Percentiles rank a stretch among this genome's conserved stretches.
Evolutionary conservation across 768 basidiomycete species (phyloP).

Genomic region (Boletus bicolor): DNA sequence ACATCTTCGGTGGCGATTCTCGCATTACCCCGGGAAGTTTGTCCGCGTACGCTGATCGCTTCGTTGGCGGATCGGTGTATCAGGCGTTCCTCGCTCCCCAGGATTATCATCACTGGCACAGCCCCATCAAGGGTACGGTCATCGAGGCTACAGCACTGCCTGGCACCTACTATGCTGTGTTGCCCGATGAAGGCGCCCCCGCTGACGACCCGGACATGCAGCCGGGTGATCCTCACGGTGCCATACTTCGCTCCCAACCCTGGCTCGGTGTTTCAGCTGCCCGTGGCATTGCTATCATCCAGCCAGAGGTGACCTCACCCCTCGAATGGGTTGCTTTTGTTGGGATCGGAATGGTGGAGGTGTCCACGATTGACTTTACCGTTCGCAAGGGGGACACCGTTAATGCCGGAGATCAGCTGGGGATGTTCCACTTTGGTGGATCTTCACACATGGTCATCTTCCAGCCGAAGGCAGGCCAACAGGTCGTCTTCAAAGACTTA

Average conservation of each 20-base stretch:
- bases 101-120: not conserved
- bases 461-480: not conserved
- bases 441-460: conserved; percentile 48
- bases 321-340: conserved; percentile 56
- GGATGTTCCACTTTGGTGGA: conserved; percentile 62
- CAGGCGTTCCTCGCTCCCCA: not conserved
- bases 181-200: conserved; percentile 12
- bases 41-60: too few relatives aligned
- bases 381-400: not conserved
- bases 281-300: conserved; percentile 52
- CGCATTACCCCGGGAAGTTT: too few relatives aligned
- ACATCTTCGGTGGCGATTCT: too few relatives aligned
- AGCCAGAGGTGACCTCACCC: conserved; percentile 36
- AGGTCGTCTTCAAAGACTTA: not conserved
- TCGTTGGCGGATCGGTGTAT: too few relatives aligned
- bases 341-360: conserved; percentile 13
- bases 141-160: not conserved
- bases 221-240: conserved; percentile 15
- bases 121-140: not conserved
- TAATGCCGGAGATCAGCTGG: not conserved
- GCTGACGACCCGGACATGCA: not conserved
- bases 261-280: conserved; percentile 47
- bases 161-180: conserved; percentile 17
- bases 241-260: conserved; percentile 32
- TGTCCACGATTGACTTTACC: conserved; percentile 32